Base-by-base conservation (phyloP, 2,329 filamentous ascomycete species). In the Colletotrichum sp. region DNA sequence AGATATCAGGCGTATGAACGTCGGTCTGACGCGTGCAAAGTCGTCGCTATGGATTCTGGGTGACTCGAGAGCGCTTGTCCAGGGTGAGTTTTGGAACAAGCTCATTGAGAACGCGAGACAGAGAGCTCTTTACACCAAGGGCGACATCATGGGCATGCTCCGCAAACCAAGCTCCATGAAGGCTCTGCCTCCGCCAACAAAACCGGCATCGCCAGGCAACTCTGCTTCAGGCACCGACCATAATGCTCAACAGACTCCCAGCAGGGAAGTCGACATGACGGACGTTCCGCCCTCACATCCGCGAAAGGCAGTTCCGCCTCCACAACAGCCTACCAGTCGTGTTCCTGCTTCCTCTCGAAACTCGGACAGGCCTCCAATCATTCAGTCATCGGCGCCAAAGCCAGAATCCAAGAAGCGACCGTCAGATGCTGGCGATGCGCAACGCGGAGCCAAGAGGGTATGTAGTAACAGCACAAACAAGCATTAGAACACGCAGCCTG, bases 1-100 rank as follows among this genome's bases (percentile, higher is more conserved):
- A 70, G 97, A 99, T 83, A 98, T 99, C 82, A 93, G 97, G 75
- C 96, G 97, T 89, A 98, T 99, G 97, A 99, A 99, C 84, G 97
- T 99, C 81, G 97, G 97, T 87, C 89, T 99, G 76, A 99, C 97
- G 27, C 94, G 97, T 88, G 97, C 97, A 7, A 98, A 98, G 84
- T 98, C 95, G 12, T 98, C 96, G 39, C 90, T 99, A 12, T 99
- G 96, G 95, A 96, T 99, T 74, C 90, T 99, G 30, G 97, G 97
- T 79, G 97, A 98, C 84, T 97, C 97, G 0, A 90, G 94, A 73
- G 95, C 96, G 39, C 89, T 99, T 68, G 88, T 94, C 28, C 94
- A 97, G 81, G 97, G 97, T 76, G 92, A 97, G 81, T 98, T 95
- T 85, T 99, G 97, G 97, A 92, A 91, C 77, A 93, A 93, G 78